These are phyloP conservation scores for Lentinula sp. DNA, from an alignment of 768 basidiomycete genomes.

Conservation along the genomic window DNA sequence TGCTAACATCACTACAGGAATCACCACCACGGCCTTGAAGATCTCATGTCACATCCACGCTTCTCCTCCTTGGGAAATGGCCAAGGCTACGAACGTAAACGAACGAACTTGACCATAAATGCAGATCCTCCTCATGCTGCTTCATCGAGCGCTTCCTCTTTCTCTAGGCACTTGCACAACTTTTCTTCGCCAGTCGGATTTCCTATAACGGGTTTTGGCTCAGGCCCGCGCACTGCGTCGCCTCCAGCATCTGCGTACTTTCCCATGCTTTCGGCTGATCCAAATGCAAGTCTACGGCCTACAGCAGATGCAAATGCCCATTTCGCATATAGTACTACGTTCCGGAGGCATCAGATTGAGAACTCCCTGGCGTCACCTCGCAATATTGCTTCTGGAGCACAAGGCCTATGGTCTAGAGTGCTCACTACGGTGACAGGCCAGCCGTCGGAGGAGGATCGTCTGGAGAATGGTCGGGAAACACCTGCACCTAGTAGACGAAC, in stretches of 20 bases:
- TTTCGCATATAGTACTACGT: conserved; percentile 79
- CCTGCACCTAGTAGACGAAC: conserved; percentile 17
- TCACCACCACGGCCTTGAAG: not conserved
- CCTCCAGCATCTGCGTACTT: conserved; percentile 85
- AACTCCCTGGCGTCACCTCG: conserved; percentile 38
- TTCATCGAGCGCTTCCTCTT: not conserved
- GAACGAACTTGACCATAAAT: not conserved
- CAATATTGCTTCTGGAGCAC: conserved; percentile 43
- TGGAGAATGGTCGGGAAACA: conserved; percentile 34
- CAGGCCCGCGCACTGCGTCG: conserved; percentile 32
- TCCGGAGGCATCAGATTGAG: conserved; percentile 61
- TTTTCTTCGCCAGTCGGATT: not conserved
- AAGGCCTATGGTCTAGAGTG: conserved; percentile 44
- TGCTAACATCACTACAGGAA: not conserved
- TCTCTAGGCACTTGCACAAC: not conserved
- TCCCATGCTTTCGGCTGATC: conserved; percentile 40
- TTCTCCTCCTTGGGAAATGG: conserved; percentile 1
- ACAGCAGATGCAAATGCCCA: conserved; percentile 62
- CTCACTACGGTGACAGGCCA: conserved; percentile 34
- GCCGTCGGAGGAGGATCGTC: conserved; percentile 21
- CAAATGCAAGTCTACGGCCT: conserved; percentile 40
- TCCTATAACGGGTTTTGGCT: not conserved
- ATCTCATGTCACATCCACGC: conserved; percentile 4
- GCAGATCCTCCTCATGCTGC: not conserved
- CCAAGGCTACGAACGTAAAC: conserved; percentile 5